These are phyloP conservation scores for Rhizopus microsporus DNA, from an alignment of 371 early-diverging fungal genomes.

Conservation along the genomic window DNA sequence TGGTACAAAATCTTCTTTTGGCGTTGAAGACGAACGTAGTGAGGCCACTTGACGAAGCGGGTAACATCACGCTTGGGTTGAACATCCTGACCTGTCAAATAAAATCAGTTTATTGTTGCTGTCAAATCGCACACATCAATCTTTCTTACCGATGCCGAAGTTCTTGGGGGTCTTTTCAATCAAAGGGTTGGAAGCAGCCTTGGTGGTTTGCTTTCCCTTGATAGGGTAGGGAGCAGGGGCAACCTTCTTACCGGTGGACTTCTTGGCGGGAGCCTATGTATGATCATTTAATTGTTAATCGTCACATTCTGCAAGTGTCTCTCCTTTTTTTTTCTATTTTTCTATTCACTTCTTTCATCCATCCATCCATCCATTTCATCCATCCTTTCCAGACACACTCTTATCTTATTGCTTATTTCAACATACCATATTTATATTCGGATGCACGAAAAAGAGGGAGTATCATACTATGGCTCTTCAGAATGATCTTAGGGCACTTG, in stretches of 20 bases:
- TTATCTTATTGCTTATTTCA: neutral
- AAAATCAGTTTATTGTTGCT: neutral
- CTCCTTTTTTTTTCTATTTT: neutral
- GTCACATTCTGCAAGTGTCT: neutral
- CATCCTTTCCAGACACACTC: constrained; percentile 1
- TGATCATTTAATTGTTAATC: neutral
- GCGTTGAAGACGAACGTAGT: constrained; percentile 96
- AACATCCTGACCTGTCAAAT: constrained; percentile 73
- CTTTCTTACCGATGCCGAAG: constrained; percentile 83
- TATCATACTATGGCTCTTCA: neutral
- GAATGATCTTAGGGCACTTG: too few species aligned
- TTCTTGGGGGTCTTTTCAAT: constrained; percentile 90
- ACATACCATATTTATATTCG: constrained; percentile 23
- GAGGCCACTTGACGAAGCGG: constrained; percentile 98
- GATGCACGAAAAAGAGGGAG: constrained; percentile 30
- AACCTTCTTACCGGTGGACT: constrained; percentile 82
- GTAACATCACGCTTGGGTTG: constrained; percentile 95
- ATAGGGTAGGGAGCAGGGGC: constrained; percentile 87
- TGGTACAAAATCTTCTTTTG: constrained; percentile 95
- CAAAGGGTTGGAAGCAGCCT: constrained; percentile 82
- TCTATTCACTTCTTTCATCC: constrained; percentile 4
- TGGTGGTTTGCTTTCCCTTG: constrained; percentile 66
- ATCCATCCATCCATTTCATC: constrained; percentile 20
- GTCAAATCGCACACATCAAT: neutral
- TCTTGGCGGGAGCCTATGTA: constrained; percentile 38